phyloP scores from a whole-genome alignment of 176 grass and related monocot species.

The Avena atlantica region DNA sequence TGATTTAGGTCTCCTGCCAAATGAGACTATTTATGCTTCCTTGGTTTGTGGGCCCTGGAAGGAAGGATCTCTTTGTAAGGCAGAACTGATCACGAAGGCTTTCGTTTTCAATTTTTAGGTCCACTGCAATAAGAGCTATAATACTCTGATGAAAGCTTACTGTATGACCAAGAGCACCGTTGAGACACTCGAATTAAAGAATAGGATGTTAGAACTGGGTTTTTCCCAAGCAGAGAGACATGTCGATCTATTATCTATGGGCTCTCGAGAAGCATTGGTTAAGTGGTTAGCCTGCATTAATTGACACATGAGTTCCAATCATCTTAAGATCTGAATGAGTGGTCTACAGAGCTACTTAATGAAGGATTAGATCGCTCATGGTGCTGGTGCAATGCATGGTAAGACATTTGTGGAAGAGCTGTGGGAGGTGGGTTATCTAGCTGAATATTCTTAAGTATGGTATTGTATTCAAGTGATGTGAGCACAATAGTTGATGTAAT shows the following conservation, averaged over 20 bases:
- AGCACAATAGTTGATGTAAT: conserved; percentile 1
- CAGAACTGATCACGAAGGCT: conserved; percentile 58
- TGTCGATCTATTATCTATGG: conserved; percentile 72
- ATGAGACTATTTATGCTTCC: conserved; percentile 60
- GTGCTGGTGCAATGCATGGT: neutral
- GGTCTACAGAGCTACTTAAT: neutral
- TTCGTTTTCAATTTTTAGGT: conserved; percentile 70
- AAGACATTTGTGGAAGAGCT: conserved; percentile 3
- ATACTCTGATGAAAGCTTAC: conserved; percentile 63
- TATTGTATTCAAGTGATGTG: neutral
- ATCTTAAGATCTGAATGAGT: conserved; percentile 7
- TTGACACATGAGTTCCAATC: neutral
- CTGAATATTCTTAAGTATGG: neutral
- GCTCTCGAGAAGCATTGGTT: conserved; percentile 54
- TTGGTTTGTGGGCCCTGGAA: conserved; percentile 73
- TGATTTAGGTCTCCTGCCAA: conserved; percentile 32
- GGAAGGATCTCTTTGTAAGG: conserved; percentile 64
- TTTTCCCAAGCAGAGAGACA: conserved; percentile 77
- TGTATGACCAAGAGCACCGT: conserved; percentile 50
- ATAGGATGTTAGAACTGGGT: conserved; percentile 78
- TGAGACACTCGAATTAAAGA: conserved; percentile 61
- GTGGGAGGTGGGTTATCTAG: neutral
- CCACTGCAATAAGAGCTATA: conserved; percentile 64
- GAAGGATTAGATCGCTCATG: neutral
- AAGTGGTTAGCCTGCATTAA: conserved; percentile 12